These are phyloP conservation scores for Rasamsonia emersonii DNA, from an alignment of 2,329 filamentous ascomycete species.

Conservation along the genomic window DNA sequence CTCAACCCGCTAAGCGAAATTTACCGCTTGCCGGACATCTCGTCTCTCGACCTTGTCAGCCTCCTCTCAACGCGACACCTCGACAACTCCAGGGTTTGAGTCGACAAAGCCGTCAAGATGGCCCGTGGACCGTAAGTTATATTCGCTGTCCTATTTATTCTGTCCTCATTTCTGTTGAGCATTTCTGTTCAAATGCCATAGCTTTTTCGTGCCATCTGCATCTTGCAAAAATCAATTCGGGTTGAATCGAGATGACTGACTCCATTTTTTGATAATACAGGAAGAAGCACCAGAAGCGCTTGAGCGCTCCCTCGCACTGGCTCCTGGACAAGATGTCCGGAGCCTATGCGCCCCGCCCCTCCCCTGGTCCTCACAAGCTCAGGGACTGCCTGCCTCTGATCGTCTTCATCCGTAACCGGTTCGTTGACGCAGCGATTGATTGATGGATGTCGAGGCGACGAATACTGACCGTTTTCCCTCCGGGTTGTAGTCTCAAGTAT, in stretches of 20 bases:
- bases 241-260: constrained; percentile 11
- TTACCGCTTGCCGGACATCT: constrained; percentile 12
- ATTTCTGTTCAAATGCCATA: neutral
- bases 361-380: constrained; percentile 94
- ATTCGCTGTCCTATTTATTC: neutral
- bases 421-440: constrained; percentile 15
- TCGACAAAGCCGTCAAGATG: constrained; percentile 42
- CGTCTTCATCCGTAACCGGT: constrained; percentile 84
- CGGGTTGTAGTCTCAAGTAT: constrained; percentile 83
- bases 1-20: constrained; percentile 26
- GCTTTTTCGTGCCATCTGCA: neutral
- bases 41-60: constrained; percentile 14
- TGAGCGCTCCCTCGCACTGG: constrained; percentile 98
- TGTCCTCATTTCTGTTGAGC: neutral
- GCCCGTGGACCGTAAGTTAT: constrained; percentile 51
- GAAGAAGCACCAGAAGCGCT: constrained; percentile 99
- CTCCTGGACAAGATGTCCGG: constrained; percentile 99
- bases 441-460: constrained; percentile 9
- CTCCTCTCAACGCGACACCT: constrained; percentile 26
- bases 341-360: constrained; percentile 62
- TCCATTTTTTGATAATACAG: constrained; percentile 39
- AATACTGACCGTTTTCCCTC: constrained; percentile 5
- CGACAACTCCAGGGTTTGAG: constrained; percentile 29
- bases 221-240: constrained; percentile 4
- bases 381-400: constrained; percentile 98